Percentiles rank a stretch among this genome's conserved stretches.
Evolutionary conservation across 2,329 filamentous ascomycete species (phyloP).

Genomic region (Fusarium sp.): DNA sequence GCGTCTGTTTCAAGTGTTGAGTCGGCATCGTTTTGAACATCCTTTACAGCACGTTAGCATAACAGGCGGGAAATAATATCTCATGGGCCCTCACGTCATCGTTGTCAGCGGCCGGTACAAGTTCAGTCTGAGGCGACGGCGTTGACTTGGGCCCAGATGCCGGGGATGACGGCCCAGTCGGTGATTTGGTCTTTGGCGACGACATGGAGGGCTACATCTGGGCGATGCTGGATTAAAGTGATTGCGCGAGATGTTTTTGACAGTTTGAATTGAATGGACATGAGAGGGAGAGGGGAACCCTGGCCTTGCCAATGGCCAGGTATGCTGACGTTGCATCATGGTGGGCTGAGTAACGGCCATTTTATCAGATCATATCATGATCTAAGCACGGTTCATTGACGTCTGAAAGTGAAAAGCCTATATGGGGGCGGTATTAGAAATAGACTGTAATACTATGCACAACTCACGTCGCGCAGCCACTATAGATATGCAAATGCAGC

Average conservation of each 20-base stretch:
- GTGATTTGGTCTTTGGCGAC: neutral
- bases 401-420: rapidly evolving
- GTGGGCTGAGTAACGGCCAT: neutral
- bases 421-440: rapidly evolving
- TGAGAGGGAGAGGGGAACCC: neutral
- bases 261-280: no score
- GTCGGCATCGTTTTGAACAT: neutral
- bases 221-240: rapidly evolving
- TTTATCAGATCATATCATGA: neutral
- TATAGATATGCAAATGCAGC: neutral
- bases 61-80: rapidly evolving
- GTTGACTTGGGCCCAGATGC: neutral
- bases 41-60: neutral
- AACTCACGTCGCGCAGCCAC: neutral
- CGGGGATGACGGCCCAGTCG: neutral
- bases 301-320: neutral
- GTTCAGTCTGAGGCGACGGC: neutral
- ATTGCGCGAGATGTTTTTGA: neutral
- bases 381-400: neutral
- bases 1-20: neutral
- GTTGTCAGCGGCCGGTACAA: neutral
- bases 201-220: neutral
- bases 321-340: neutral
- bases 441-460: neutral
- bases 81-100: neutral